A percentile compares a stretch with the other conserved stretches of the same genome.
phyloP scores from a whole-genome alignment of 2,329 filamentous ascomycete species.

The Thermomyces lanuginosus region DNA sequence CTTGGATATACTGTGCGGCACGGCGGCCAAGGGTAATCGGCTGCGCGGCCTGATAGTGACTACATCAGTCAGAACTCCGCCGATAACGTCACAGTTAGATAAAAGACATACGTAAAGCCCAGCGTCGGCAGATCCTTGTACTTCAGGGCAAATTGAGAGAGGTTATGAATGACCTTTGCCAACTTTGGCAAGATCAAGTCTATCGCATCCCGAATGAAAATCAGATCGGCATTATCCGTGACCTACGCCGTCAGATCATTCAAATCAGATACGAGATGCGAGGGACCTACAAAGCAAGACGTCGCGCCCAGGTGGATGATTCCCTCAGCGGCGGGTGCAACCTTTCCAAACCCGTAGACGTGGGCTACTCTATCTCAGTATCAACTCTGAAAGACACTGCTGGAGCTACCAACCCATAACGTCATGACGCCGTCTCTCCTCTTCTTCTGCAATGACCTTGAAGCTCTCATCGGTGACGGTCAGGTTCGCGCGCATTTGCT shows the following conservation, averaged over 20 bases:
- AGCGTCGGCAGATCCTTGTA: constrained; percentile 58
- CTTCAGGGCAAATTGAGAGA: constrained; percentile 54
- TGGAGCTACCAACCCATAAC: constrained; percentile 29
- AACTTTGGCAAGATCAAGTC: constrained; percentile 63
- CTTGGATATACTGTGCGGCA: constrained; percentile 58
- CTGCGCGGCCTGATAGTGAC: constrained; percentile 30
- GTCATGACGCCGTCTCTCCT: constrained; percentile 41
- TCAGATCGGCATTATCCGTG: constrained; percentile 64
- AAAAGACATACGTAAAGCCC: constrained; percentile 52
- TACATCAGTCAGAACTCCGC: constrained; percentile 4
- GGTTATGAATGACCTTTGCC: constrained; percentile 60
- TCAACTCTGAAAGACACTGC: not conserved
- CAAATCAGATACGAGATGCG: constrained; percentile 10
- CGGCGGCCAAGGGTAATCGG: constrained; percentile 44
- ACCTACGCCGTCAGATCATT: constrained; percentile 18
- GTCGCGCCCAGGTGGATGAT: constrained; percentile 67
- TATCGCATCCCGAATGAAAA: constrained; percentile 58
- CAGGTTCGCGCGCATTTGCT: constrained; percentile 58
- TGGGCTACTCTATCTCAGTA: constrained; percentile 22
- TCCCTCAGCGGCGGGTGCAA: constrained; percentile 55
- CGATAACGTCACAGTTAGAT: not conserved
- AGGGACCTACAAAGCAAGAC: constrained; percentile 26
- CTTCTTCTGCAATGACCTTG: constrained; percentile 55
- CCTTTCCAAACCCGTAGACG: constrained; percentile 35
- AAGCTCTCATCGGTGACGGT: constrained; percentile 66